These are phyloP conservation scores for Zoysia japonica DNA, from an alignment of 176 grass and related monocot genomes.

Conservation along the genomic window DNA sequence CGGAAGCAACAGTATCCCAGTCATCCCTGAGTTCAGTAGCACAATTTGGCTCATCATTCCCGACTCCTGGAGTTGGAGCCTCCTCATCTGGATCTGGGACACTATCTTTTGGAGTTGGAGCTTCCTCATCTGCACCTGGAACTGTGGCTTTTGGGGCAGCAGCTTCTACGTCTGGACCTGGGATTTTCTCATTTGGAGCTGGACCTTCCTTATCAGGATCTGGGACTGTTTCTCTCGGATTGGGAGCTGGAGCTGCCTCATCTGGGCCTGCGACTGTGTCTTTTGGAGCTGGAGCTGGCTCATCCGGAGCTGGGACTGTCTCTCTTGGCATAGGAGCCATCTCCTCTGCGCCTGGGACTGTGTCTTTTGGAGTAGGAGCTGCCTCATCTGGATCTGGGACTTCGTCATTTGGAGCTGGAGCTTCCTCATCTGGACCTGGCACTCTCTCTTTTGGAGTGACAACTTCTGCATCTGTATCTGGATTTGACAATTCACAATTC, in stretches of 20 bases:
- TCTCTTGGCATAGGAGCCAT: conserved; percentile 33
- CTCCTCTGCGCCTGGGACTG: conserved; percentile 36
- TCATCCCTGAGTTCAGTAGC: conserved; percentile 34
- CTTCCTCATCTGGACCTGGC: conserved; percentile 41
- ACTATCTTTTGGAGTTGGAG: conserved; percentile 34
- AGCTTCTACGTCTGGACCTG: conserved; percentile 21
- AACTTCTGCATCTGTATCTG: conserved; percentile 38
- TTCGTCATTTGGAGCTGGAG: conserved; percentile 16
- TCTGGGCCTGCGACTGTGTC: conserved; percentile 15
- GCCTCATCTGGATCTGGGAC: conserved; percentile 39
- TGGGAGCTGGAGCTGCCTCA: conserved; percentile 32
- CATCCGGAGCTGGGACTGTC: conserved; percentile 26
- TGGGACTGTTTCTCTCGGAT: not conserved
- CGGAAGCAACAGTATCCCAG: conserved; percentile 27
- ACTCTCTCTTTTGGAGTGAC: conserved; percentile 40
- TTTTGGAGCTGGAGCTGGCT: conserved; percentile 32
- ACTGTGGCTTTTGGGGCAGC: conserved; percentile 20
- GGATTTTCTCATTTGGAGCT: not conserved
- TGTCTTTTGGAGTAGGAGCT: conserved; percentile 25
- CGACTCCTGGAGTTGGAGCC: conserved; percentile 13
- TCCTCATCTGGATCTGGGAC: conserved; percentile 44
- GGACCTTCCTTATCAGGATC: conserved; percentile 20
- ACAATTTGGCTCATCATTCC: conserved; percentile 45
- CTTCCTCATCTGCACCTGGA: conserved; percentile 31
- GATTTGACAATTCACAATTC: conserved; percentile 50